Percentiles rank a stretch among this genome's conserved stretches.
Evolutionary conservation across 495 filamentous ascomycete species (phyloP).

Genomic region (Penicillium coprophilum): DNA sequence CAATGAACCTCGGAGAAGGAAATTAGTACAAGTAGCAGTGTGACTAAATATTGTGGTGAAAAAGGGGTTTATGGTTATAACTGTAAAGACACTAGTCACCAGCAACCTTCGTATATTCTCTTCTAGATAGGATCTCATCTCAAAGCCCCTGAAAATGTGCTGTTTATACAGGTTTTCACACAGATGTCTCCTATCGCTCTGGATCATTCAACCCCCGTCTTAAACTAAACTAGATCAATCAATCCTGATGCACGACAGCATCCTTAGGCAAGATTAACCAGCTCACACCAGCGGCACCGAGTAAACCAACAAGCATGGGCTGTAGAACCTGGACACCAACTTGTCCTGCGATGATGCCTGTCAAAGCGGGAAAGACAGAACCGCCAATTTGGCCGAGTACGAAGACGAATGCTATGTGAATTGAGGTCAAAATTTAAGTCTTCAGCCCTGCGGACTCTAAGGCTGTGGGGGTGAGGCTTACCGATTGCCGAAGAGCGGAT

Average conservation of each 20-base stretch:
- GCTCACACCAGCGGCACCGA: constrained; percentile 30
- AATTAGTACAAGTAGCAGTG: no score
- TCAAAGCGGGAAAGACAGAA: constrained; percentile 31
- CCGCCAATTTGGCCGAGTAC: constrained; percentile 33
- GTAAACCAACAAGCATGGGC: constrained; percentile 33
- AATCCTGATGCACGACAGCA: constrained; percentile 16
- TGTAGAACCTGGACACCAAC: constrained; percentile 34
- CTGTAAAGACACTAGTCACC: no score
- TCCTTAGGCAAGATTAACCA: constrained; percentile 42
- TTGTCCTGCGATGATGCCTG: constrained; percentile 26
- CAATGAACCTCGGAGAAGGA: no score
- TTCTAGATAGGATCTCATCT: neutral
- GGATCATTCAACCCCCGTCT: neutral
- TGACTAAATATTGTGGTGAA: no score
- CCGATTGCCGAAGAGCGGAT: constrained; percentile 31
- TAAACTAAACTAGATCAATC: neutral
- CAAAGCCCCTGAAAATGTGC: neutral
- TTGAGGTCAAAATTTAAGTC: neutral
- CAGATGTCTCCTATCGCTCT: neutral
- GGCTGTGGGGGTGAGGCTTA: constrained; percentile 2
- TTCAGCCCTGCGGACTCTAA: neutral
- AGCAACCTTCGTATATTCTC: no score
- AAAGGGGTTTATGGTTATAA: no score
- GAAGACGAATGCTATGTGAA: constrained; percentile 27
- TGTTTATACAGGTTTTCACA: neutral